Conservation (phyloP, 2,329 filamentous ascomycete genomes). For the Cercospora sesami region DNA sequence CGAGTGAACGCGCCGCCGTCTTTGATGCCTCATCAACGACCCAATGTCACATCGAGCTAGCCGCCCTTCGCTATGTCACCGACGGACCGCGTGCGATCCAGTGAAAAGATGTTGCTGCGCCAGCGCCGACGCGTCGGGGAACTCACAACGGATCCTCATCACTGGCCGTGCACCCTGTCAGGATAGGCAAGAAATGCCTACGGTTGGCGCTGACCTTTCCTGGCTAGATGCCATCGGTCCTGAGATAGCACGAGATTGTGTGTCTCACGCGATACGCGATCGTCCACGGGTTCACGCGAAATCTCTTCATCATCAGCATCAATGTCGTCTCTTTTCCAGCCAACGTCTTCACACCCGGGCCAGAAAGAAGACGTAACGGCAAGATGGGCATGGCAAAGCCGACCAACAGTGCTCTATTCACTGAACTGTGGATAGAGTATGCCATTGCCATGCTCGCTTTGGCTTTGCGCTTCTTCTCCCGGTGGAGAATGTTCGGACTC, state of each 20-base stretch:
- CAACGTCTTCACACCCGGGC: not conserved
- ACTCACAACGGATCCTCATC: not conserved
- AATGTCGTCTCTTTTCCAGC: not conserved
- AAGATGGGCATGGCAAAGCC: slow-evolving; percentile 8
- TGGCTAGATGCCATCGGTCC: not conserved
- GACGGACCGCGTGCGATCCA: not conserved
- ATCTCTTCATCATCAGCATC: not conserved
- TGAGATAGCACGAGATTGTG: slow-evolving; percentile 1
- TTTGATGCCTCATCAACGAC: not conserved
- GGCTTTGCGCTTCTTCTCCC: slow-evolving; percentile 19
- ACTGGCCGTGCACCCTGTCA: not conserved
- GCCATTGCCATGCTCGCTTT: slow-evolving; percentile 18
- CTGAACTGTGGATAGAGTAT: slow-evolving; percentile 23
- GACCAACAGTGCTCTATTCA: slow-evolving; percentile 10
- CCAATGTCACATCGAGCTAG: not conserved
- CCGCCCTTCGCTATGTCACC: not conserved
- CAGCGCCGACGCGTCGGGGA: not conserved
- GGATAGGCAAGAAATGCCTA: not conserved
- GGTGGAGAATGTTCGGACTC: slow-evolving; percentile 22
- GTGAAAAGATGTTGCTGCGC: not conserved
- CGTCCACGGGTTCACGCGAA: not conserved
- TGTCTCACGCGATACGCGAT: slow-evolving; percentile 6
- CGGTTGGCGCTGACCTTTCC: not conserved
- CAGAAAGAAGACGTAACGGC: not conserved
- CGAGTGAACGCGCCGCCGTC: not conserved